Conservation (phyloP, 2,329 filamentous ascomycete genomes). For the Trichoderma koningii region DNA sequence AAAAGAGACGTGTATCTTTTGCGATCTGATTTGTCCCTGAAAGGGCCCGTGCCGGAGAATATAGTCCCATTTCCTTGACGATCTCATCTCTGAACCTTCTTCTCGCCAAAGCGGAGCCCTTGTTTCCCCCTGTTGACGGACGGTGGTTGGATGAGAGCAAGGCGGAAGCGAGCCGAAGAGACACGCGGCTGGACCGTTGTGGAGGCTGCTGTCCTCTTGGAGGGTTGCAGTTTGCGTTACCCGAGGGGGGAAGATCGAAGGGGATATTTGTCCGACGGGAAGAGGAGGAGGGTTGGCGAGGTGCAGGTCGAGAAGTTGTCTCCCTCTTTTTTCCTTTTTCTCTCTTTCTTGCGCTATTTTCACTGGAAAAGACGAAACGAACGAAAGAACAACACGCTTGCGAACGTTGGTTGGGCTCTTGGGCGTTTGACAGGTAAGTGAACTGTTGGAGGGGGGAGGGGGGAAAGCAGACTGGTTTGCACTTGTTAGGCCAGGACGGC, state of each 20-base stretch:
- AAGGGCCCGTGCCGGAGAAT: constrained; percentile 11
- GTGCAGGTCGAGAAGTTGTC: background rate
- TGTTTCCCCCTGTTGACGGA: no score
- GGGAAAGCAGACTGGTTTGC: no score
- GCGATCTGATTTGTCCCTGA: background rate
- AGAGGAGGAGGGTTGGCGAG: background rate
- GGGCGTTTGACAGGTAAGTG: no score
- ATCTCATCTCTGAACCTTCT: background rate
- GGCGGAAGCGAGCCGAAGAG: background rate
- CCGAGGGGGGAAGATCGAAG: background rate
- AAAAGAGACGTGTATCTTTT: no score
- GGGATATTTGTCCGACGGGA: background rate
- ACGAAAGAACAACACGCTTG: no score
- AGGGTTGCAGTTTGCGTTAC: background rate
- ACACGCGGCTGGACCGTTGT: no score
- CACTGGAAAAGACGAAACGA: background rate
- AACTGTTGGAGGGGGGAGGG: background rate
- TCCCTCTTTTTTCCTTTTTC: background rate
- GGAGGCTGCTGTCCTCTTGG: no score
- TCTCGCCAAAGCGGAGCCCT: constrained; percentile 6
- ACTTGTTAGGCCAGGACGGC: constrained; percentile 4
- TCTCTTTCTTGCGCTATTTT: background rate
- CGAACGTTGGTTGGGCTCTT: no score
- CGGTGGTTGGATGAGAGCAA: no score
- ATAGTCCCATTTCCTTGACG: background rate